Evolutionary conservation across 2,329 filamentous ascomycete genomes (phyloP), one percentile per base, ranked within the genome.

Genomic region (Fusarium denticulatum): DNA sequence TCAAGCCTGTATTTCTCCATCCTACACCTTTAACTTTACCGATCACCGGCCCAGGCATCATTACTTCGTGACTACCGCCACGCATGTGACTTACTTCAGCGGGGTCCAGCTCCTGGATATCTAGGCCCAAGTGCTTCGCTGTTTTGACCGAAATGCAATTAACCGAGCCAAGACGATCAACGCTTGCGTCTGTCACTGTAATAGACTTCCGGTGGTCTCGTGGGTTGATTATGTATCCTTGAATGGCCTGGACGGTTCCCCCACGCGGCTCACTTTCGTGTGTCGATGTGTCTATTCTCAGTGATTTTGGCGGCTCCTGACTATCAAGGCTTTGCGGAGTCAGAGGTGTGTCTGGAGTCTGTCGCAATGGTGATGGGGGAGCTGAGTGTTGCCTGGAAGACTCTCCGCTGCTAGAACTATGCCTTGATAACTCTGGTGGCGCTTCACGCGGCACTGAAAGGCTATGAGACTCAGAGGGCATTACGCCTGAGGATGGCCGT

Each of bases 181-280:
- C n/a, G n/a, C n/a, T n/a, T n/a, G n/a, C n/a, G n/a, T n/a, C n/a
- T n/a, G n/a, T n/a, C n/a, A n/a, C n/a, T n/a, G n/a, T n/a, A n/a
- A n/a, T n/a, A n/a, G n/a, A n/a, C n/a, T 16, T 15, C 20, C 18
- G 9, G 1, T 9, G 7, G 11, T 5, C 18, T 20, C 1, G 22
- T n/a, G 15, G 20, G 13, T 7, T 22, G 39, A 12, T 42, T 12
- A 52, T 22, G 6, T 30, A 37, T 5, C 64, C 60, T 20, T 4
- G 22, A 22, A 37, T 40, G 1, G 26, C n/a, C 36, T 8, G 20
- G 6, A 14, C 7, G 1, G 10, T 14, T 8, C 22, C 22, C 7
- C 11, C 5, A 2, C 13, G 2, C 4, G 8, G 7, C 11, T 24
- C 58, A 15, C 15, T 12, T 1, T 1, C 9, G 1, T 5, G 16